These are phyloP conservation scores for Aspergillus fijiensis DNA, from an alignment of 2,329 filamentous ascomycete genomes.

Conservation along the genomic window DNA sequence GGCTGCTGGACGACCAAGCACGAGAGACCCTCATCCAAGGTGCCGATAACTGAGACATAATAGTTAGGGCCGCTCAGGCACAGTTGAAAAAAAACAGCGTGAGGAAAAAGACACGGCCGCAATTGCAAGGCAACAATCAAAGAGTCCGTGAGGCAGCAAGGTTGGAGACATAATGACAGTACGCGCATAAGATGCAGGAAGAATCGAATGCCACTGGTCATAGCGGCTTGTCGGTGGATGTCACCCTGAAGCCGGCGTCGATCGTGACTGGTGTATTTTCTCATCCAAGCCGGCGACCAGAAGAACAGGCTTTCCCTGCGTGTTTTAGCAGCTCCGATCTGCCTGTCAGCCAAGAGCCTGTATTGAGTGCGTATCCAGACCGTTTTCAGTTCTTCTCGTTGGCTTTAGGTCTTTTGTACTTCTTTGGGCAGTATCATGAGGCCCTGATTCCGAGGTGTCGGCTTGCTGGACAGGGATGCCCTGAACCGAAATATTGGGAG, in stretches of 20 bases:
- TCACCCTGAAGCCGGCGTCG: conserved; percentile 16
- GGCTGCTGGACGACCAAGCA: conserved; percentile 11
- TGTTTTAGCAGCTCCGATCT: conserved; percentile 16
- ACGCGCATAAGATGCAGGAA: conserved; percentile 16
- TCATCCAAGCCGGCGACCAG: conserved; percentile 12
- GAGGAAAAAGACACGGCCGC: conserved; percentile 9
- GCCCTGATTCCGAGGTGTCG: background rate
- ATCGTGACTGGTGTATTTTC: conserved; percentile 17
- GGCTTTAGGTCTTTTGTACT: background rate
- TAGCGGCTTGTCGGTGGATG: conserved; percentile 16
- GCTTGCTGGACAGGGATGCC: background rate
- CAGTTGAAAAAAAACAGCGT: conserved; percentile 1
- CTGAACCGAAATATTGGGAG: background rate
- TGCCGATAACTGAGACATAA: conserved; percentile 10
- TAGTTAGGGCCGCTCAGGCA: conserved; percentile 15
- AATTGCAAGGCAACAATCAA: conserved; percentile 18
- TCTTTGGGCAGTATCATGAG: background rate
- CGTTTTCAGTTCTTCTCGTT: background rate
- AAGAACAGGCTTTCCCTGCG: conserved; percentile 12
- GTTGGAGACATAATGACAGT: conserved; percentile 16
- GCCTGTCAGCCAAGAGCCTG: conserved; percentile 17
- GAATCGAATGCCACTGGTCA: conserved; percentile 16
- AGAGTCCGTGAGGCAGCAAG: conserved; percentile 19
- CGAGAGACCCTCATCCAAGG: conserved; percentile 8
- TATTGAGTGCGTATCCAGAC: conserved; percentile 2